Percentiles rank a stretch among this genome's conserved stretches.
These are phyloP conservation scores for Begonia masoniana DNA, from an alignment of 306 rosid genomes.

Conservation along the genomic window DNA sequence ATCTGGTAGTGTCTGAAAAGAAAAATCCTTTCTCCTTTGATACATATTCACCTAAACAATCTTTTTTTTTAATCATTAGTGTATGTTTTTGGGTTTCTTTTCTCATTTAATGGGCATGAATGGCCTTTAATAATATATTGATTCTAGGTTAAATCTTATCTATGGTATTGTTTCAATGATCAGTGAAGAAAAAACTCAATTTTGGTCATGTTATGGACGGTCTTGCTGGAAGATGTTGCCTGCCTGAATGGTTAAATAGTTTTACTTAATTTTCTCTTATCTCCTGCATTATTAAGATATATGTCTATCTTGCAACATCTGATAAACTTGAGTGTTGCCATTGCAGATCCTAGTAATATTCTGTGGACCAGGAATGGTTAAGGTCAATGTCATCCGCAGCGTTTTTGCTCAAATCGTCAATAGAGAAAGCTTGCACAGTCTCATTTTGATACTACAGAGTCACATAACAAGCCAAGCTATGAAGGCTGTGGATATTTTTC, in stretches of 20 bases:
- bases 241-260: too few relatives aligned
- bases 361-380: conserved; percentile 45
- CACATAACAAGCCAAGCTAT: conserved; percentile 63
- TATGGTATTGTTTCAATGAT: neutral
- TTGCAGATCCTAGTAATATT: conserved; percentile 65
- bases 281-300: too few relatives aligned
- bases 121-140: too few relatives aligned
- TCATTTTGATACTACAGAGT: conserved; percentile 50
- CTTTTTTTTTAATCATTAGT: neutral
- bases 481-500: conserved; percentile 39
- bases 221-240: too few relatives aligned
- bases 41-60: neutral
- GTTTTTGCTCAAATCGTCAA: conserved; percentile 47
- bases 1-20: too few relatives aligned
- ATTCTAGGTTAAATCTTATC: neutral
- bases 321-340: too few relatives aligned
- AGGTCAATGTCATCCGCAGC: conserved; percentile 41
- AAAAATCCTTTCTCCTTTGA: too few relatives aligned
- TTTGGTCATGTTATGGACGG: neutral
- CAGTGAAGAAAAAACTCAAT: neutral
- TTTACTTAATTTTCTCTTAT: too few relatives aligned
- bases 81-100: neutral
- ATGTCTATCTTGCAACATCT: too few relatives aligned
- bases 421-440: conserved; percentile 49
- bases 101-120: too few relatives aligned